phyloP scores from a whole-genome alignment of 2,329 filamentous ascomycete genomes.

The Ophiocordyceps camponoti-rufipedis region DNA sequence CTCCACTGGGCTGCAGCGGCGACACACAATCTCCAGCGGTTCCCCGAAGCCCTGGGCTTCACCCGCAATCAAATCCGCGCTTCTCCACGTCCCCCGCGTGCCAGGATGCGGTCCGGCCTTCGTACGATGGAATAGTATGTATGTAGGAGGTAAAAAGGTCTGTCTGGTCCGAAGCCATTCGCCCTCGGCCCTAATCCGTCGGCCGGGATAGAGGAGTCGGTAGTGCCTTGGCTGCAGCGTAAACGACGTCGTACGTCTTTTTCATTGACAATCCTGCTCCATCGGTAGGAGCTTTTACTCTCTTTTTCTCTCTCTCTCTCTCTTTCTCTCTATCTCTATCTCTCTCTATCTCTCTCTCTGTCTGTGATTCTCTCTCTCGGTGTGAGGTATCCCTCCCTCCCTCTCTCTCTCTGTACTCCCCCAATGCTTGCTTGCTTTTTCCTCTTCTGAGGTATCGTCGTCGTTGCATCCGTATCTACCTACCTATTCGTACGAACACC shows the following conservation, averaged over 20 bases:
- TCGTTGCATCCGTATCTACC: too few relatives aligned
- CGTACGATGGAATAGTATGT: too few relatives aligned
- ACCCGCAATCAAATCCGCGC: not conserved
- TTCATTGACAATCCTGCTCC: not conserved
- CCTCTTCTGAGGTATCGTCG: too few relatives aligned
- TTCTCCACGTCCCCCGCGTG: not conserved
- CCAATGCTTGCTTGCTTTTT: not conserved
- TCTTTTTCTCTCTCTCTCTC: not conserved
- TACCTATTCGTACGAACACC: too few relatives aligned
- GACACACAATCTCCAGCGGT: not conserved
- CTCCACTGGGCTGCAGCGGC: not conserved
- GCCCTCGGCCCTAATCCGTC: not conserved
- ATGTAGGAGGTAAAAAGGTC: not conserved
- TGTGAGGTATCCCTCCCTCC: not conserved
- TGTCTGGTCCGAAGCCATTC: not conserved
- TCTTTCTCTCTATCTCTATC: not conserved
- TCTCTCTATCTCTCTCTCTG: not conserved
- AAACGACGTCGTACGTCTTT: not conserved
- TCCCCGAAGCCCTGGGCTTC: not conserved
- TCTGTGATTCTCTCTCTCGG: not conserved
- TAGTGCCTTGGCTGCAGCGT: not conserved
- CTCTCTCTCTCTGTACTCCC: not conserved
- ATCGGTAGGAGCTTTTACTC: too few relatives aligned
- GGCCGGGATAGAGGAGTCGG: not conserved
- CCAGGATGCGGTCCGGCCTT: not conserved